Percentiles rank a stretch among this genome's conserved stretches.
These are phyloP conservation scores for Pezicula carpinea DNA, from an alignment of 2,329 filamentous ascomycete species.

Conservation along the genomic window DNA sequence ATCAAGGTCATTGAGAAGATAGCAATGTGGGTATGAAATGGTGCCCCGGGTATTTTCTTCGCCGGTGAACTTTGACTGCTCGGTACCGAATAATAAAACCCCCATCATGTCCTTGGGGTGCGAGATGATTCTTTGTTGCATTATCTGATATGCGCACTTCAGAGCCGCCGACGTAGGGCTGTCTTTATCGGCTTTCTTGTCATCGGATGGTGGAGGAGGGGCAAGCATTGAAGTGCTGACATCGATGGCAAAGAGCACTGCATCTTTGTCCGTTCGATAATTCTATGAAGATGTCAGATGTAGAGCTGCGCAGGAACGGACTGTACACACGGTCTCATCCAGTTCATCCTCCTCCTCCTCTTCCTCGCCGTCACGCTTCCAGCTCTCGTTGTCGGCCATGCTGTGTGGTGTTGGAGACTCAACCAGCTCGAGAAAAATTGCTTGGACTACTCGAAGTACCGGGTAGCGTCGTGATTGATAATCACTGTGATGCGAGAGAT, in stretches of 20 bases:
- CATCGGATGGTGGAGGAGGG: constrained; percentile 55
- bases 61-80: constrained; percentile 74
- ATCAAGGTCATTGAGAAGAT: constrained; percentile 83
- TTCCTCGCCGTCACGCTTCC: constrained; percentile 39
- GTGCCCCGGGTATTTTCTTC: constrained; percentile 52
- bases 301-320: not conserved
- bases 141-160: constrained; percentile 90
- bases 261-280: constrained; percentile 92
- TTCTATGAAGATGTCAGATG: constrained; percentile 44
- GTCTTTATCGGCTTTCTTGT: constrained; percentile 74
- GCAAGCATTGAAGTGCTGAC: constrained; percentile 83
- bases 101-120: constrained; percentile 98
- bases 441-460: not conserved
- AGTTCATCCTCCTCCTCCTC: constrained; percentile 67
- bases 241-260: constrained; percentile 95
- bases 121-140: constrained; percentile 98
- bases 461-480: not conserved
- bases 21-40: constrained; percentile 82
- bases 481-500: not conserved
- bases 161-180: constrained; percentile 78
- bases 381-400: constrained; percentile 19
- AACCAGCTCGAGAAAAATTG: not conserved
- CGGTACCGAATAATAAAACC: constrained; percentile 84
- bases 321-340: constrained; percentile 52
- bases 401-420: not conserved